Evolutionary conservation across 495 filamentous ascomycete genomes (phyloP).

Genomic region (Lophiotrema nucula): DNA sequence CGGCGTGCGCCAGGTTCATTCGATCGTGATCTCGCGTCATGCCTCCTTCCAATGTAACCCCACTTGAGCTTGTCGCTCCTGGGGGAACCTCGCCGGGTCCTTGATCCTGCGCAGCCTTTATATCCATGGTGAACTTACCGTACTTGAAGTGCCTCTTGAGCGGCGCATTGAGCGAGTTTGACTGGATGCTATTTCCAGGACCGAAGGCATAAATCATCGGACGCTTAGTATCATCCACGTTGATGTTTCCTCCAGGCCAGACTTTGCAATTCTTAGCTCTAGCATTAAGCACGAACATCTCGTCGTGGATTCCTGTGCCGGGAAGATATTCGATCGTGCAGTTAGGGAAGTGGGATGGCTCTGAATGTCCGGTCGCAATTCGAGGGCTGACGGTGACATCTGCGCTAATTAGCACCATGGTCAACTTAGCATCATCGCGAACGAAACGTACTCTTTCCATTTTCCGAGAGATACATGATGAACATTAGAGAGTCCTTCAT

Average conservation of each 20-base stretch:
- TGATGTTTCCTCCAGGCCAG: constrained; percentile 27
- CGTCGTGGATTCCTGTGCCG: constrained; percentile 32
- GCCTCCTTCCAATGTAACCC: constrained; percentile 18
- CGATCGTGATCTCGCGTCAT: constrained; percentile 22
- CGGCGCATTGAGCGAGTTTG: constrained; percentile 18
- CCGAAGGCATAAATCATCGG: constrained; percentile 38
- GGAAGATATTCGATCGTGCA: constrained; percentile 24
- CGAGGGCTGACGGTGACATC: constrained; percentile 36
- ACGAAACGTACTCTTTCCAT: constrained; percentile 22
- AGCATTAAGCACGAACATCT: constrained; percentile 34
- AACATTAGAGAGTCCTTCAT: constrained; percentile 31
- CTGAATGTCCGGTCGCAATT: constrained; percentile 28
- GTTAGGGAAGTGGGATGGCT: constrained; percentile 21
- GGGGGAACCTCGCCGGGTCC: constrained; percentile 29
- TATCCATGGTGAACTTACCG: constrained; percentile 36
- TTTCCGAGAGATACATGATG: constrained; percentile 27
- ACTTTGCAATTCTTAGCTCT: constrained; percentile 31
- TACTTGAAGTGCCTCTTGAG: constrained; percentile 27
- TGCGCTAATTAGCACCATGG: constrained; percentile 5
- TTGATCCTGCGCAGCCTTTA: constrained; percentile 19
- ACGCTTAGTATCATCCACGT: constrained; percentile 21
- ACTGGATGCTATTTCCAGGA: constrained; percentile 18
- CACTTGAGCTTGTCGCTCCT: constrained; percentile 3
- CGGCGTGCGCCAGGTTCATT: constrained; percentile 27
- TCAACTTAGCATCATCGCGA: background rate